These are phyloP conservation scores for Talaromyces sp. DNA, from an alignment of 2,329 filamentous ascomycete genomes.

Conservation along the genomic window DNA sequence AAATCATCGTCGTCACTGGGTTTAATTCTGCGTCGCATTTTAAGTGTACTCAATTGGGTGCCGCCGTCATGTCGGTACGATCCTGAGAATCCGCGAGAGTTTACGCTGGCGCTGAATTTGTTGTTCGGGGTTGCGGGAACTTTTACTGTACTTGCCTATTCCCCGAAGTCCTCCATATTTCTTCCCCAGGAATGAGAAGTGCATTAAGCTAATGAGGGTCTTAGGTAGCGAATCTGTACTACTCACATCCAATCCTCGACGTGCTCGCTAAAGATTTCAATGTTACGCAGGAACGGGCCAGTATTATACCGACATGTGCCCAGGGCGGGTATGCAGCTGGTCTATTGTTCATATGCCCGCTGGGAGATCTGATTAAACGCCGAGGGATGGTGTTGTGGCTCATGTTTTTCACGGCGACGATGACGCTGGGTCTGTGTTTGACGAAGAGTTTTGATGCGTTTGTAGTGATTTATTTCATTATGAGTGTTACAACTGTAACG, in stretches of 20 bases:
- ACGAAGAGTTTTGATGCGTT: slow-evolving; percentile 65
- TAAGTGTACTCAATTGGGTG: slow-evolving; percentile 52
- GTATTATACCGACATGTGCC: slow-evolving; percentile 68
- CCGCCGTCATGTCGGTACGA: slow-evolving; percentile 68
- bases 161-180: not conserved
- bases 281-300: slow-evolving; percentile 65
- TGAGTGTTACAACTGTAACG: slow-evolving; percentile 74
- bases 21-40: slow-evolving; percentile 6
- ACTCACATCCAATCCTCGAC: slow-evolving; percentile 76
- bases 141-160: slow-evolving; percentile 22
- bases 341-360: slow-evolving; percentile 69
- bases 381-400: slow-evolving; percentile 67
- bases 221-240: slow-evolving; percentile 79
- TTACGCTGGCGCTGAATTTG: slow-evolving; percentile 66
- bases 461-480: slow-evolving; percentile 67
- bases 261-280: slow-evolving; percentile 68
- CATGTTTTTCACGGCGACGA: slow-evolving; percentile 63
- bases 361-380: slow-evolving; percentile 67
- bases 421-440: slow-evolving; percentile 67
- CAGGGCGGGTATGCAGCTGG: slow-evolving; percentile 77
- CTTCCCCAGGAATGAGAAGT: no score
- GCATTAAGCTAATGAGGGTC: slow-evolving; percentile 25
- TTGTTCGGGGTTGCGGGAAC: slow-evolving; percentile 58
- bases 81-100: slow-evolving; percentile 61
- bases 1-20: not conserved